phyloP scores from a whole-genome alignment of 305 asterid genomes.

The Nicotiana rustica region DNA sequence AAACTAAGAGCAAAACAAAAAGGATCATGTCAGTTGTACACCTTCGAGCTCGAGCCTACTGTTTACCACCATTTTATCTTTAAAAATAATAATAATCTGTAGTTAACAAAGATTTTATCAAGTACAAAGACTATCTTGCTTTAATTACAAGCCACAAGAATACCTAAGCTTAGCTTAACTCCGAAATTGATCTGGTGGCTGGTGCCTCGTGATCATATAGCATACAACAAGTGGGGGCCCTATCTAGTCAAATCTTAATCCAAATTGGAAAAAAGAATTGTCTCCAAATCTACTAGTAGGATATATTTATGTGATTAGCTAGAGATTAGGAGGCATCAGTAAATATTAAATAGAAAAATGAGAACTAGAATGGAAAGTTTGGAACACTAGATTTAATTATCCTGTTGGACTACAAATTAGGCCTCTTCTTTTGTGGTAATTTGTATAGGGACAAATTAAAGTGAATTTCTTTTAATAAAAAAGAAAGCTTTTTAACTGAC shows the following conservation, averaged over 20 bases:
- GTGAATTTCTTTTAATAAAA: too few relatives aligned
- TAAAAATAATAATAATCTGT: neutral
- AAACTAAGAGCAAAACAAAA: too few relatives aligned
- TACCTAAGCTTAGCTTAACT: neutral
- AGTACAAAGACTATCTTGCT: neutral
- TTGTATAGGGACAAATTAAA: too few relatives aligned
- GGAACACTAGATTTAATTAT: too few relatives aligned
- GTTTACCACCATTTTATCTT: neutral
- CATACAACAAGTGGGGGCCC: neutral
- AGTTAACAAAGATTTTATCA: neutral
- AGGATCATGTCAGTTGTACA: neutral
- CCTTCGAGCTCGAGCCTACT: neutral
- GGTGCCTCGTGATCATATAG: neutral
- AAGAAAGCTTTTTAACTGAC: too few relatives aligned
- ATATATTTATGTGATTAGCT: neutral
- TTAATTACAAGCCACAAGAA: slow-evolving; percentile 9
- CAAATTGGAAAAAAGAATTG: neutral
- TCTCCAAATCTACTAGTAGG: slow-evolving; percentile 23
- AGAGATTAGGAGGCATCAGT: neutral
- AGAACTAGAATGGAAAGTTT: too few relatives aligned
- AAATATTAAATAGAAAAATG: neutral
- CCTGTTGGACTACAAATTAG: too few relatives aligned
- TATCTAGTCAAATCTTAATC: neutral
- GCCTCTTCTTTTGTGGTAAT: too few relatives aligned
- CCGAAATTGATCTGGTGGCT: neutral